Conservation (phyloP, 352 stramenopile species). For the Globisporangium camurandrum region DNA sequence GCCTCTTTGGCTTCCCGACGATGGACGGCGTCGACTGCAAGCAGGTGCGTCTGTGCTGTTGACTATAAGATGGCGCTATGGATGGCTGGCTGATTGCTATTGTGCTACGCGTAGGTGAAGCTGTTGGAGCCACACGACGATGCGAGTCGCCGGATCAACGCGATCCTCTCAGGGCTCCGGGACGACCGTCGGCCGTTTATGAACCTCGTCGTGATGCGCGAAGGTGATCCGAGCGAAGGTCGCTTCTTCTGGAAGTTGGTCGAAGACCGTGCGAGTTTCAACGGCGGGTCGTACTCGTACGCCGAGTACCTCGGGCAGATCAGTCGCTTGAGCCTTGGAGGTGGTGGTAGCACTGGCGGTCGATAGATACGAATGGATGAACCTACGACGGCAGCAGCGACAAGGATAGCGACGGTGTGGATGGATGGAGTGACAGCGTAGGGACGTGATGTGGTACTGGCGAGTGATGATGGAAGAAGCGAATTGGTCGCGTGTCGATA, state of each 20-base stretch:
- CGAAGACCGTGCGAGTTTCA: constrained; percentile 97
- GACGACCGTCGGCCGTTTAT: constrained; percentile 80
- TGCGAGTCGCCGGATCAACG: constrained; percentile 73
- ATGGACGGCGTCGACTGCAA: constrained; percentile 93
- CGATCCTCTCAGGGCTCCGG: constrained; percentile 86
- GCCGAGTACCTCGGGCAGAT: constrained; percentile 94
- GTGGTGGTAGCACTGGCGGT: constrained; percentile 21
- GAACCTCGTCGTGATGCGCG: constrained; percentile 89
- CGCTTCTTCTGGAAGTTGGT: constrained; percentile 97
- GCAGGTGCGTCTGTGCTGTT: constrained; percentile 27
- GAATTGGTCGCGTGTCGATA: too few relatives aligned
- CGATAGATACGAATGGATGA: too few relatives aligned
- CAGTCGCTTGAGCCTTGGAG: constrained; percentile 60
- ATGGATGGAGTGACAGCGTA: too few relatives aligned
- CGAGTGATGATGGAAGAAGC: too few relatives aligned
- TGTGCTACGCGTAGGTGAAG: constrained; percentile 33
- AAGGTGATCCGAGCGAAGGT: constrained; percentile 91
- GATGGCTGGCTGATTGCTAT: background rate
- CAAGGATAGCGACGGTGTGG: too few relatives aligned
- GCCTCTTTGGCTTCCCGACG: constrained; percentile 91
- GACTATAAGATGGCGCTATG: background rate
- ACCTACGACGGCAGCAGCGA: too few relatives aligned
- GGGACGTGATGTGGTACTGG: too few relatives aligned
- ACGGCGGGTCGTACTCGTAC: constrained; percentile 96
- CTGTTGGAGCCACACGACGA: constrained; percentile 84